Conservation (phyloP, 108 stramenopile species). For the Poteriospumella lacustris region DNA sequence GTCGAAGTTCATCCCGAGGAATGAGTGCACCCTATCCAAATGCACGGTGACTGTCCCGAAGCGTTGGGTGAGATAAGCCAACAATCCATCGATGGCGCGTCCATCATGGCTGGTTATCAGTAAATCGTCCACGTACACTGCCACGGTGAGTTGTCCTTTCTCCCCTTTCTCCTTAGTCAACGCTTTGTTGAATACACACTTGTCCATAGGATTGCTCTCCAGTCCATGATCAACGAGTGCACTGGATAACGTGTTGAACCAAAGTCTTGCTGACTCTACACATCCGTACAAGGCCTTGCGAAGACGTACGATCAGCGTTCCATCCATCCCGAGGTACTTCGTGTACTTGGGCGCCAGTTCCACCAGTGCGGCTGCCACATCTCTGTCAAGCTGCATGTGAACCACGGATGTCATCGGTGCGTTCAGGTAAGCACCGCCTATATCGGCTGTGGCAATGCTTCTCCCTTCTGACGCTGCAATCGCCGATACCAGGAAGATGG, state of each 20-base stretch:
- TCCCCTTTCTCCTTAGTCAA: no score
- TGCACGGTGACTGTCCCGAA: background rate
- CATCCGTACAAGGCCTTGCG: constrained; percentile 1
- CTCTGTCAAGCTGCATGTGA: no score
- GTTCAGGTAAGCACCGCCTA: no score
- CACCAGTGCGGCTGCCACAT: no score
- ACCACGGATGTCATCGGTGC: no score
- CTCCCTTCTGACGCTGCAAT: no score
- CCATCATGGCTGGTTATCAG: background rate
- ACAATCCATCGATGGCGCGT: background rate
- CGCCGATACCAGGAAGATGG: no score
- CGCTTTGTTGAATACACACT: constrained; percentile 20
- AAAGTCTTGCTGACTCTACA: background rate
- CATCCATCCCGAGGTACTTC: background rate
- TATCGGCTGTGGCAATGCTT: no score
- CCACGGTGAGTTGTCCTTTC: background rate
- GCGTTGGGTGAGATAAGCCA: background rate
- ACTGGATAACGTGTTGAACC: background rate
- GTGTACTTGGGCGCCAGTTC: no score
- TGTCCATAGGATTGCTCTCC: background rate
- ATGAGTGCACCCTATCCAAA: background rate
- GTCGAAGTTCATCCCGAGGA: constrained; percentile 5
- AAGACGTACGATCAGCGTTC: background rate
- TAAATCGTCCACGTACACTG: constrained; percentile 15
- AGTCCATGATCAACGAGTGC: background rate